Percentiles rank a stretch among this genome's conserved stretches.
Conservation (phyloP, 768 basidiomycete genomes). For the Phylloporus sp. region DNA sequence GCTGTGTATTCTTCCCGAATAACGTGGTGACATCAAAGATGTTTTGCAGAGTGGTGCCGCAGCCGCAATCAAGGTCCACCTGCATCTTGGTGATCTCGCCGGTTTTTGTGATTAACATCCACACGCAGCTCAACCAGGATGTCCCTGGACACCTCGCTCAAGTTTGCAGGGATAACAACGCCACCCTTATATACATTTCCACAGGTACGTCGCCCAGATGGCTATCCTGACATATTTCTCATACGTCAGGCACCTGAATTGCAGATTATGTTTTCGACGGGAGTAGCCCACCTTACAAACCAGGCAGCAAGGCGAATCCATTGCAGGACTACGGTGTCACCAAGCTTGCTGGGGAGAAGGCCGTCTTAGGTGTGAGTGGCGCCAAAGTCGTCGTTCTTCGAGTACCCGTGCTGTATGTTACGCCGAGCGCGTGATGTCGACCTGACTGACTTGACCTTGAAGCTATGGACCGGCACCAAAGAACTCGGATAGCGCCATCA, state of each 20-base stretch:
- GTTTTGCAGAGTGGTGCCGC: constrained; percentile 50
- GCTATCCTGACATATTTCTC: not conserved
- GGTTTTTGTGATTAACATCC: not conserved
- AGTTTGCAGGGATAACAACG: constrained; percentile 56
- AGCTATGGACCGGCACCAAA: constrained; percentile 86
- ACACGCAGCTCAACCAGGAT: constrained; percentile 65
- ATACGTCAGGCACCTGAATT: constrained; percentile 2
- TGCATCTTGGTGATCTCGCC: not conserved
- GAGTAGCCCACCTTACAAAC: constrained; percentile 82
- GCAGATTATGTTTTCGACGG: constrained; percentile 96
- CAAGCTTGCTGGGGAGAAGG: constrained; percentile 83
- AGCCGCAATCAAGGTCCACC: constrained; percentile 53
- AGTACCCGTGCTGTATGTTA: constrained; percentile 79
- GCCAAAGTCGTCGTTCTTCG: constrained; percentile 68
- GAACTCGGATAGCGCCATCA: constrained; percentile 86
- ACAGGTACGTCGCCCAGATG: constrained; percentile 50
- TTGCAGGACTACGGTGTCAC: constrained; percentile 84
- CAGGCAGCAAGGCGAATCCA: constrained; percentile 69
- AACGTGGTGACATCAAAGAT: not conserved
- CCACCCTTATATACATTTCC: constrained; percentile 84
- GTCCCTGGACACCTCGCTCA: constrained; percentile 70
- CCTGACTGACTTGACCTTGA: constrained; percentile 8
- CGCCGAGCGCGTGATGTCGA: not conserved
- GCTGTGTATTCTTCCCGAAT: not conserved
- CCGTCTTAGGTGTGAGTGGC: constrained; percentile 55